Evolutionary conservation across 73 alveolate species (phyloP).

Genomic region (Uronychia setigera): DNA sequence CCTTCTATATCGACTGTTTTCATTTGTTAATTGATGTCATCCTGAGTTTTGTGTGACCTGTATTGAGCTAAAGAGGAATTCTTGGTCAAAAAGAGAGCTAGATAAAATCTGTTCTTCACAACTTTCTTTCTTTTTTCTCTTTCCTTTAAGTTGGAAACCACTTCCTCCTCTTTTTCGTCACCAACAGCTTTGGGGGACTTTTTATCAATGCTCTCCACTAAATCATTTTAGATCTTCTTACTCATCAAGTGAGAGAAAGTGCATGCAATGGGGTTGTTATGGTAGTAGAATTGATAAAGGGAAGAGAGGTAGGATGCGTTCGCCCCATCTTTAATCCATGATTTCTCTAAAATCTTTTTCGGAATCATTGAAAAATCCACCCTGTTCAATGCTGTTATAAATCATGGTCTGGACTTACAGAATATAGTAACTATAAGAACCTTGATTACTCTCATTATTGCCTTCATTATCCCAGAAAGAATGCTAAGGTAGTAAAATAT

Average conservation of each 20-base stretch:
- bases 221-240: too few species aligned
- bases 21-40: too few species aligned
- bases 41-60: too few species aligned
- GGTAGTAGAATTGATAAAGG: not conserved
- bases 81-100: not conserved
- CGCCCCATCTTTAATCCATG: not conserved
- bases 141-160: too few species aligned
- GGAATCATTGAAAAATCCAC: not conserved
- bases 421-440: not conserved
- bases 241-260: too few species aligned
- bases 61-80: constrained; percentile 5
- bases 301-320: not conserved
- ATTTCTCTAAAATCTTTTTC: not conserved
- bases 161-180: too few species aligned
- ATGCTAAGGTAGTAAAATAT: not conserved
- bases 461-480: not conserved
- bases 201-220: not conserved
- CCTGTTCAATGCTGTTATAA: not conserved
- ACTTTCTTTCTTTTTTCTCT: constrained; percentile 17
- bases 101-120: constrained; percentile 1
- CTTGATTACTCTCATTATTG: not conserved
- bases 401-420: not conserved
- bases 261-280: not conserved
- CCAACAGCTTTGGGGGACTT: too few species aligned
- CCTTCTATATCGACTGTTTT: too few species aligned